Evolutionary conservation across 1,139 yeast species (phyloP), one percentile per base, ranked within the genome.

Genomic region (Debaryomyces sp.): DNA sequence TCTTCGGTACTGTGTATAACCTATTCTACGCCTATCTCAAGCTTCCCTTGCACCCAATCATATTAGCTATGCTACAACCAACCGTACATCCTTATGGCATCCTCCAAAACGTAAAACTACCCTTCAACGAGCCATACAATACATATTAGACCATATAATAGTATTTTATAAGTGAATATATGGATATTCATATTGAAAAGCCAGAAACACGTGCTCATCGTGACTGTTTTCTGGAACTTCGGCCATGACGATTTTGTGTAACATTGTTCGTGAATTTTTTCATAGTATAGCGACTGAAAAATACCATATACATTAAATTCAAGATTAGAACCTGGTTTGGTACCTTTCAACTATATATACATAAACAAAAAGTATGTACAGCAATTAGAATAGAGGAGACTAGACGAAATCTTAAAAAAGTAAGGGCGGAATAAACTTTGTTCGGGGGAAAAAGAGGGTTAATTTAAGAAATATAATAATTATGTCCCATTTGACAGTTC

Each of bases 221-320:
- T 54, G 58, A 54, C 58, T 54, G 58, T 35, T 54, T 54, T 51
- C 44, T 34, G 39, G 30, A 10, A 40, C 21, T 33, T 23, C 35
- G 13, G 37, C 12, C 21, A n/a, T 9, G 32, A 3, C 1, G 34
- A 22, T 30, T 46, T 46, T 41, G 47, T 46, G 47, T 42, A 41
- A 46, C 35, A 44, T 29, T 22, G 36, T 30, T 18, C 43, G n/a
- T 13, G 35, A 41, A 41, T 18, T 41, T 41, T 41, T 41, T 41
- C 43, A 30, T 24, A 15, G 27, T 44, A 43, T 45, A 43, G 46
- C 44, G 34, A 46, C 45, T 45, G 46, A 47, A 47, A 41, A 44
- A 43, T 43, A 44, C 41, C 39, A 41, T 22, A 39, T 43, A 34
- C 40, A 17, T 23, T 42, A 33, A 21, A 21, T 24, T 42, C 21